A percentile compares a stretch with the other conserved stretches of the same genome.
phyloP scores from a whole-genome alignment of 768 basidiomycete species.

The Xanthoconium stramineum region DNA sequence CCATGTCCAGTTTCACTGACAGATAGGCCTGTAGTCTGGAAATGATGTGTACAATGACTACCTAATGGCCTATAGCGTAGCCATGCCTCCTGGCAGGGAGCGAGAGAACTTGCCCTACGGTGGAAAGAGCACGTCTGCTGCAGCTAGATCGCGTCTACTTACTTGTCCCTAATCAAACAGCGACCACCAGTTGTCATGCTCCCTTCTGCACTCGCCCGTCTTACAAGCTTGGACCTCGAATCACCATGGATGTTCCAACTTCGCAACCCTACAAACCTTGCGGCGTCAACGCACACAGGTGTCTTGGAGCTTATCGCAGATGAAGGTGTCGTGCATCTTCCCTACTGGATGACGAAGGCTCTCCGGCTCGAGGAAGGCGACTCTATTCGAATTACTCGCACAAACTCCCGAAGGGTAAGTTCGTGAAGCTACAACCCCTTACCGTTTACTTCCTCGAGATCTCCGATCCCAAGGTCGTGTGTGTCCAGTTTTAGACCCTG shows the following conservation, averaged over 20 bases:
- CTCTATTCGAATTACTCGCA: conserved; percentile 87
- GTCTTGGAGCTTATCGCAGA: conserved; percentile 99
- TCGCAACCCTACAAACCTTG: conserved; percentile 81
- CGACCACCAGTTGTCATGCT: conserved; percentile 85
- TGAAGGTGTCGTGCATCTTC: conserved; percentile 92
- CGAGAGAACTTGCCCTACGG: conserved; percentile 93
- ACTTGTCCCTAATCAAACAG: conserved; percentile 7
- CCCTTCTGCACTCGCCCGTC: conserved; percentile 84
- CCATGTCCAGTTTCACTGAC: conserved; percentile 1
- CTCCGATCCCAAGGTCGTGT: conserved; percentile 98
- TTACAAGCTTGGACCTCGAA: conserved; percentile 85
- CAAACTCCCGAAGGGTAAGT: conserved; percentile 87
- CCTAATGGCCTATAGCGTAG: conserved; percentile 91
- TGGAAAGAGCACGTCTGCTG: conserved; percentile 81
- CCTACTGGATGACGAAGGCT: conserved; percentile 99
- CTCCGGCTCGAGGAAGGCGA: conserved; percentile 92
- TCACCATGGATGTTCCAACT: conserved; percentile 96
- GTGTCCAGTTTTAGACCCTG: conserved; percentile 33
- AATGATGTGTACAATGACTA: conserved; percentile 76
- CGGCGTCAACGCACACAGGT: conserved; percentile 89
- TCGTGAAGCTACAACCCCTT: conserved; percentile 97
- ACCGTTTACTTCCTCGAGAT: conserved; percentile 93
- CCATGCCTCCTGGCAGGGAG: conserved; percentile 84
- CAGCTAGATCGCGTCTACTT: conserved; percentile 11
- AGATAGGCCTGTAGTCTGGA: conserved; percentile 34